phyloP scores from a whole-genome alignment of 805 yeast species.

The Yamadazyma kitorensis region DNA sequence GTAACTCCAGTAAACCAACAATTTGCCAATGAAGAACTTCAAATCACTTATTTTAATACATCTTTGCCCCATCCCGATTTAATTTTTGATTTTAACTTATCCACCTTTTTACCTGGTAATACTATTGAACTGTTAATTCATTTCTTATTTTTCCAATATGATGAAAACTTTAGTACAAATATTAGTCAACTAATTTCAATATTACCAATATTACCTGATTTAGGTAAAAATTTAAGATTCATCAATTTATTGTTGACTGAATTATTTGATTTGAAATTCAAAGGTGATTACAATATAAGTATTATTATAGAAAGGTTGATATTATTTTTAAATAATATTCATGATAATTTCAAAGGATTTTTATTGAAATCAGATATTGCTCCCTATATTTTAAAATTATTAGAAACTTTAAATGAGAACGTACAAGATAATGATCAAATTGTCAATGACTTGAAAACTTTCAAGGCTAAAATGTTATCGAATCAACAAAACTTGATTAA shows the following conservation, averaged over 20 bases:
- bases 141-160: slow-evolving; percentile 46
- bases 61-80: slow-evolving; percentile 37
- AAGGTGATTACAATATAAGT: slow-evolving; percentile 15
- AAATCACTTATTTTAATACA: slow-evolving; percentile 24
- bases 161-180: slow-evolving; percentile 10
- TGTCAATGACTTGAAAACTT: slow-evolving; percentile 38
- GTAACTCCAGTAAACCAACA: neutral
- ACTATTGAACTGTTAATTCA: slow-evolving; percentile 76
- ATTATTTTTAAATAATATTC: slow-evolving; percentile 52
- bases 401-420: slow-evolving; percentile 36
- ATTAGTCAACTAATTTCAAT: slow-evolving; percentile 21
- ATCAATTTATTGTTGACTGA: slow-evolving; percentile 11
- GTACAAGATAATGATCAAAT: slow-evolving; percentile 7
- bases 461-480: slow-evolving; percentile 51
- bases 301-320: slow-evolving; percentile 51
- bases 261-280: slow-evolving; percentile 10
- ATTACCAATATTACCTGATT: slow-evolving; percentile 36
- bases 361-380: slow-evolving; percentile 61
- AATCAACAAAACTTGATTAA: slow-evolving; percentile 43
- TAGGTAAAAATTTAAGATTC: slow-evolving; percentile 26
- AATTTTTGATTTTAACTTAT: slow-evolving; percentile 41
- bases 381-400: slow-evolving; percentile 52
- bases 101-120: slow-evolving; percentile 45
- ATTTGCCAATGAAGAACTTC: slow-evolving; percentile 4
- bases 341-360: slow-evolving; percentile 64